Evolutionary conservation across 148 eudicot genomes (phyloP), one percentile per base, ranked within the genome.

Genomic region (Persicaria maculosa): DNA sequence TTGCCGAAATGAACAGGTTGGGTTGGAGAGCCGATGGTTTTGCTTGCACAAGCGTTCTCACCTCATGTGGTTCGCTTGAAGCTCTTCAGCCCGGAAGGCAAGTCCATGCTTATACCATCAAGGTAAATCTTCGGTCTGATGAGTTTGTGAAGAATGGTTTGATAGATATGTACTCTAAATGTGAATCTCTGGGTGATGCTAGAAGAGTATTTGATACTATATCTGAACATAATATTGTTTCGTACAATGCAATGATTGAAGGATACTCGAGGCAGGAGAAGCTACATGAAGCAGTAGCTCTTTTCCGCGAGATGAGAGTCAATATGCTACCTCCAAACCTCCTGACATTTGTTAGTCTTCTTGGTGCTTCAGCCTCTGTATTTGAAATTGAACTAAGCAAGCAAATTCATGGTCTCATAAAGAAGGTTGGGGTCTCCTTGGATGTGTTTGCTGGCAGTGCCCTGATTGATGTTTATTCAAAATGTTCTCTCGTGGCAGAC

Each of bases 111-210:
- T 85, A 84, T 53, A 74, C 81, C 48, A 73, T 90, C 46, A 88
- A 88, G 83, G 72, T 72, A 36, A 86, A 86, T 79, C 78, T 85
- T 58, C 86, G 84, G 77, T 80, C 61, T 69, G 92, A 90, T 75
- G 87, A 86, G 74, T 90, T 85, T 86, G 92, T 90, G 77, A 80
- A 68, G n/a, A 90, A 81, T 71, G 80, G 90, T 71, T 79, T 90
- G 75, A 86, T 90, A 55, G 96, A 90, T 74, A 88, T 88, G 96
- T 90, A 90, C 82, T 81, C 86, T 31, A 90, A 88, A 80, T 85
- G 96, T 69, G 72, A 83, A 81, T 78, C 75, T 45, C 76, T 90
- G 68, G 74, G 20, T 50, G 86, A 90, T 85, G 89, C 96, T 46
- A 87, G 86, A 81, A 84, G 75, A 78, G 82, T 45, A 8, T 85